Conservation (phyloP, 805 yeast species). For the Cyberlindnera mrakii region DNA sequence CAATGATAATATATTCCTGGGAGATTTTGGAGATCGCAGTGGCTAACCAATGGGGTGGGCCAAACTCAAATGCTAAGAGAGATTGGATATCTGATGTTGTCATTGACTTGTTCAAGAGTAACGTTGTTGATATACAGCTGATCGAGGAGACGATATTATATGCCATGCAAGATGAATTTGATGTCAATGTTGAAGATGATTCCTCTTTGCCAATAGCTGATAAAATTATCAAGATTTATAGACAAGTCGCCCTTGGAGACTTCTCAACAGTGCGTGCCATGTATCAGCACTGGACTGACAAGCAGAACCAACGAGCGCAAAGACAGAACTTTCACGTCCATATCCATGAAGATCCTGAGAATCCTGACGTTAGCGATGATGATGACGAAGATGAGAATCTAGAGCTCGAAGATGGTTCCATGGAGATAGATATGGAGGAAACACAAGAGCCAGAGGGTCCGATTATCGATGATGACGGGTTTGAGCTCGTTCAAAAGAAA, state of each 20-base stretch:
- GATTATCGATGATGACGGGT: constrained; percentile 89
- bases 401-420: constrained; percentile 22
- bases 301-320: constrained; percentile 32
- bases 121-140: constrained; percentile 65
- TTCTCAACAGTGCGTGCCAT: constrained; percentile 52
- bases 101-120: constrained; percentile 67
- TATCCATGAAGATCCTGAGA: constrained; percentile 54
- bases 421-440: constrained; percentile 34
- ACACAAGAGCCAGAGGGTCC: constrained; percentile 43
- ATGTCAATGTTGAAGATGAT: constrained; percentile 81
- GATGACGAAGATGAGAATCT: constrained; percentile 29
- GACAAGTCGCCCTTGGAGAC: constrained; percentile 49
- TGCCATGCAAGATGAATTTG: constrained; percentile 95
- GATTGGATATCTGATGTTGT: constrained; percentile 90
- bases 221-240: constrained; percentile 57
- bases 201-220: constrained; percentile 73
- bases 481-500: constrained; percentile 76
- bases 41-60: constrained; percentile 92
- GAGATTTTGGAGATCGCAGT: constrained; percentile 85
- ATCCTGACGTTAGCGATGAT: constrained; percentile 51
- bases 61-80: constrained; percentile 82
- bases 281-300: constrained; percentile 54
- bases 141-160: constrained; percentile 81
- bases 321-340: constrained; percentile 33
- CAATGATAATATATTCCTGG: constrained; percentile 90